These are phyloP conservation scores for Backusella tarrabulga DNA, from an alignment of 192 early-diverging fungal species.

Conservation along the genomic window DNA sequence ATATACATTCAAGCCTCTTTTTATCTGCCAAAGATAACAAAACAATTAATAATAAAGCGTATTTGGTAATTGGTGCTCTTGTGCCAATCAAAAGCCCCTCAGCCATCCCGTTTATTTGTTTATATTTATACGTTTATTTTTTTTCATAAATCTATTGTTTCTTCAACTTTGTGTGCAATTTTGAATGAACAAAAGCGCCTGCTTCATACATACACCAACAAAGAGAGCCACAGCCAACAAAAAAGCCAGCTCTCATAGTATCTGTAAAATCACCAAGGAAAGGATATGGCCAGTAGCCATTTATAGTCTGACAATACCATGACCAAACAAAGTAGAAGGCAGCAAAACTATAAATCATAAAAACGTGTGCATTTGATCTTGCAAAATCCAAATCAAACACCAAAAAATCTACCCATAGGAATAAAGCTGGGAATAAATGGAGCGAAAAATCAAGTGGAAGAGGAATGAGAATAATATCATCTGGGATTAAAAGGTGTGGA, in stretches of 20 bases:
- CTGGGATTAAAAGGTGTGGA: constrained; percentile 18
- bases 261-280: constrained; percentile 19
- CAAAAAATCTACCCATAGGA: constrained; percentile 34
- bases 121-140: background rate
- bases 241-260: constrained; percentile 13
- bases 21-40: too few species aligned
- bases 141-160: background rate
- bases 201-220: constrained; percentile 29
- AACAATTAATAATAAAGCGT: too few species aligned
- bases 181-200: constrained; percentile 10
- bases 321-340: constrained; percentile 28
- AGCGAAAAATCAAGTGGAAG: constrained; percentile 20
- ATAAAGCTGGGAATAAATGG: constrained; percentile 29
- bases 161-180: background rate
- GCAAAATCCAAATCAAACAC: constrained; percentile 23
- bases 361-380: constrained; percentile 19
- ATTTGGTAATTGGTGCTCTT: too few species aligned
- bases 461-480: constrained; percentile 18
- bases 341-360: constrained; percentile 22
- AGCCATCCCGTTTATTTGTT: background rate
- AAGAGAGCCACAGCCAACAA: constrained; percentile 19
- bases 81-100: too few species aligned
- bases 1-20: too few species aligned
- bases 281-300: constrained; percentile 32
- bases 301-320: constrained; percentile 20